Evolutionary conservation across 108 stramenopile genomes (phyloP).

Genomic region (Schizochytrium sp.): DNA sequence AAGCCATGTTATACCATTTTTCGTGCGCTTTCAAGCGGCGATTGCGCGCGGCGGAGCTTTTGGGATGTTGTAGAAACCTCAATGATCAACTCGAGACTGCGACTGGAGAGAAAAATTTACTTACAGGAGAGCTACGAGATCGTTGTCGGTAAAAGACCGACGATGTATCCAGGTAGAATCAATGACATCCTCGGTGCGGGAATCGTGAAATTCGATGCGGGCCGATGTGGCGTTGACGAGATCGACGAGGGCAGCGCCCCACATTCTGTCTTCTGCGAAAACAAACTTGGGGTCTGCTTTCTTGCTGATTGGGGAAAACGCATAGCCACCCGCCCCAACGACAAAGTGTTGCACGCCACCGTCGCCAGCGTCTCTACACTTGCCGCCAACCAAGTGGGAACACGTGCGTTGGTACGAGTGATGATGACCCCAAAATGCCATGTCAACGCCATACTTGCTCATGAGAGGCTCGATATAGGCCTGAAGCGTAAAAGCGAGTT

Average conservation of each 20-base stretch:
- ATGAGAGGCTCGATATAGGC: conserved; percentile 70
- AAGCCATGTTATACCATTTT: no score
- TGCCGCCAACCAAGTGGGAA: conserved; percentile 41
- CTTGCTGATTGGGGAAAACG: background rate
- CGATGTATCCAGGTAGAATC: background rate
- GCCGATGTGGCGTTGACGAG: background rate
- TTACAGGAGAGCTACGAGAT: no score
- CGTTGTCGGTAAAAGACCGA: background rate
- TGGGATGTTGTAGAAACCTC: no score
- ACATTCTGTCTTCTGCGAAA: background rate
- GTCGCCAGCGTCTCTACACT: background rate
- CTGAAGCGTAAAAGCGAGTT: conserved; percentile 57
- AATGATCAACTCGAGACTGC: no score
- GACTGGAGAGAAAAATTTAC: no score
- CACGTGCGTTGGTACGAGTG: conserved; percentile 76
- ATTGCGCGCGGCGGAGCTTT: no score
- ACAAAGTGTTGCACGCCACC: background rate
- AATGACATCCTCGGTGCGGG: background rate
- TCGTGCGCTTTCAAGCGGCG: no score
- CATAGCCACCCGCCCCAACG: background rate
- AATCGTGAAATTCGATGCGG: background rate
- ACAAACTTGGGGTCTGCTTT: background rate
- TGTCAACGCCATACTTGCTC: conserved; percentile 65
- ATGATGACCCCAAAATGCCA: conserved; percentile 76
- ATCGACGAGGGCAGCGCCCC: background rate